A percentile compares a stretch with the other conserved stretches of the same genome.
Conservation (phyloP, 2,329 filamentous ascomycete genomes). For the Diaporthe humulicola region DNA sequence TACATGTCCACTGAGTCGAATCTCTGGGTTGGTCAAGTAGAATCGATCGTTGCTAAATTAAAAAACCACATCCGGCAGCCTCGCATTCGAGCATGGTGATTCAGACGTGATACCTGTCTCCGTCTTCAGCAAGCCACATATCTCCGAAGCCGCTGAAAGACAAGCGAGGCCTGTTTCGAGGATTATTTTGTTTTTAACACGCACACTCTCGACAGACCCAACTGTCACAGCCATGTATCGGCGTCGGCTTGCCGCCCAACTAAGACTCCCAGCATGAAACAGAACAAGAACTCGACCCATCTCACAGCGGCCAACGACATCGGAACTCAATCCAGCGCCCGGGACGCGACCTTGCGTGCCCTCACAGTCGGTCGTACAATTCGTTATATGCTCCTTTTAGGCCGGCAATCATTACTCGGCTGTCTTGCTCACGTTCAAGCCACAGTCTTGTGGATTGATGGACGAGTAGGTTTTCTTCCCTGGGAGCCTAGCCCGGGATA, state of each 20-base stretch:
- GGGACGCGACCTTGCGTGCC: background rate
- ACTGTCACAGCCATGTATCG: slow-evolving; percentile 53
- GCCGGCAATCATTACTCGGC: background rate
- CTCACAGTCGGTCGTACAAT: background rate
- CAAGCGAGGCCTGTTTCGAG: slow-evolving; percentile 44
- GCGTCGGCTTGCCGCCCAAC: slow-evolving; percentile 48
- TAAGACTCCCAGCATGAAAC: slow-evolving; percentile 36
- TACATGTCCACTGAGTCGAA: background rate
- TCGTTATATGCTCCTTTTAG: background rate
- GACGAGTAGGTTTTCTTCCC: background rate
- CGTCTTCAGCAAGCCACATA: slow-evolving; percentile 43
- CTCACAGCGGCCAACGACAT: background rate
- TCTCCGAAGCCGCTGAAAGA: slow-evolving; percentile 45
- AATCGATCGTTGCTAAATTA: background rate
- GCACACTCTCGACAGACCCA: slow-evolving; percentile 48
- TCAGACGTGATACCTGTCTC: slow-evolving; percentile 37
- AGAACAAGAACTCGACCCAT: slow-evolving; percentile 26
- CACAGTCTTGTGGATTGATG: slow-evolving; percentile 13
- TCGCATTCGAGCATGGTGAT: slow-evolving; percentile 28
- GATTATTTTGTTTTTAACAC: slow-evolving; percentile 58
- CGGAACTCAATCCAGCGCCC: background rate
- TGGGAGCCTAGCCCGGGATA: too few species aligned
- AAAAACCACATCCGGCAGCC: background rate
- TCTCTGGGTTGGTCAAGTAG: background rate
- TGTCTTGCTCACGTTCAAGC: background rate